A percentile compares a stretch with the other conserved stretches of the same genome.
These are phyloP conservation scores for Hondaea fermentalgiana DNA, from an alignment of 108 stramenopile species.

Conservation along the genomic window DNA sequence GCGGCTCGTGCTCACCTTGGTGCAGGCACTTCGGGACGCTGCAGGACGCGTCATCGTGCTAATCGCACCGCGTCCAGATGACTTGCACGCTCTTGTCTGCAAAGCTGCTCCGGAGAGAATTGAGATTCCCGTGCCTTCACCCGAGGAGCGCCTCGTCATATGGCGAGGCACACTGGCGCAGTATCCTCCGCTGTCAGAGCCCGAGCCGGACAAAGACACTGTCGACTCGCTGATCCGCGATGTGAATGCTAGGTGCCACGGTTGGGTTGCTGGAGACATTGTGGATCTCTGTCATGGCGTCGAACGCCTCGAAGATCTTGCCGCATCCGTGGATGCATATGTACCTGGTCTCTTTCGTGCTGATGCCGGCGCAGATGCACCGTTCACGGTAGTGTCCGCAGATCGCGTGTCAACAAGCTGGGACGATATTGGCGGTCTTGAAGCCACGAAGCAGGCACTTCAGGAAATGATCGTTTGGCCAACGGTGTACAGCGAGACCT, in stretches of 20 bases:
- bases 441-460: conserved; percentile 94
- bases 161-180: background rate
- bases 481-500: conserved; percentile 86
- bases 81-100: background rate
- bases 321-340: background rate
- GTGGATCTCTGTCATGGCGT: background rate
- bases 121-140: background rate
- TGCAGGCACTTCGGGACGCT: background rate
- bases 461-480: conserved; percentile 97
- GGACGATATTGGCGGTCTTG: conserved; percentile 96
- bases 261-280: background rate
- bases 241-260: background rate
- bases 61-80: background rate
- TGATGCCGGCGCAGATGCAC: background rate
- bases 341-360: background rate
- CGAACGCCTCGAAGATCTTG: background rate
- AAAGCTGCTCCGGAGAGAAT: background rate
- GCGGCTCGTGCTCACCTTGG: background rate
- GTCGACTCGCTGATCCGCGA: background rate
- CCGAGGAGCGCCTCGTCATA: background rate
- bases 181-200: background rate
- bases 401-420: conserved; percentile 85
- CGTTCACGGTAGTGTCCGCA: background rate
- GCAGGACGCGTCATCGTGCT: background rate
- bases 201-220: background rate